Evolutionary conservation across 768 basidiomycete species (phyloP).

Genomic region (Boletus rubroflammeus): DNA sequence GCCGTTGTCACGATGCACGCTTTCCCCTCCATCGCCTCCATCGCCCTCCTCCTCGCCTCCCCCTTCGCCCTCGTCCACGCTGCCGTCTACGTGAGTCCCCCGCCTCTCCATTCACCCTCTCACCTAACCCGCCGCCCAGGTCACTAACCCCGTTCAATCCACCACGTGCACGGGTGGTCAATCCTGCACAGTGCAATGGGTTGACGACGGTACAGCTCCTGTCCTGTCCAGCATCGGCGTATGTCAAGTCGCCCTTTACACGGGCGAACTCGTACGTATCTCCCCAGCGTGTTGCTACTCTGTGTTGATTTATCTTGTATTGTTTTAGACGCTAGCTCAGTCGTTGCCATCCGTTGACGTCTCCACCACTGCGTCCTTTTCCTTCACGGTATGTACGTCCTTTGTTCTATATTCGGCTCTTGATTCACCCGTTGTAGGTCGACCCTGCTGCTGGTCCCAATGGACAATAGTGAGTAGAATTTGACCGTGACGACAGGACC

Average conservation of each 20-base stretch:
- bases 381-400: slow-evolving; percentile 54
- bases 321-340: slow-evolving; percentile 52
- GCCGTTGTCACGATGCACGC: slow-evolving; percentile 14
- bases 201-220: slow-evolving; percentile 58
- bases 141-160: slow-evolving; percentile 42
- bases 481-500: neutral
- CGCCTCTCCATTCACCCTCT: neutral
- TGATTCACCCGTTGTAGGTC: slow-evolving; percentile 37
- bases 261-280: slow-evolving; percentile 47
- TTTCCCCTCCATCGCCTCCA: slow-evolving; percentile 7
- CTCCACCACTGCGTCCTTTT: slow-evolving; percentile 40
- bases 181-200: slow-evolving; percentile 54
- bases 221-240: slow-evolving; percentile 48
- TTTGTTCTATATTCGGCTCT: neutral
- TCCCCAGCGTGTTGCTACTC: neutral
- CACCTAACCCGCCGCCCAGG: neutral
- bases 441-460: slow-evolving; percentile 53
- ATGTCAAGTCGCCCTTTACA: slow-evolving; percentile 53
- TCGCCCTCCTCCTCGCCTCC: slow-evolving; percentile 22
- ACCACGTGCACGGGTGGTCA: slow-evolving; percentile 52
- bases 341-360: slow-evolving; percentile 55
- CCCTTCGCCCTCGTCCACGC: slow-evolving; percentile 12
- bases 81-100: neutral
- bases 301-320: neutral
- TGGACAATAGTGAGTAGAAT: slow-evolving; percentile 48